Base-by-base conservation (phyloP, 176 grass and related monocot species). In the Thalia dealbata region DNA sequence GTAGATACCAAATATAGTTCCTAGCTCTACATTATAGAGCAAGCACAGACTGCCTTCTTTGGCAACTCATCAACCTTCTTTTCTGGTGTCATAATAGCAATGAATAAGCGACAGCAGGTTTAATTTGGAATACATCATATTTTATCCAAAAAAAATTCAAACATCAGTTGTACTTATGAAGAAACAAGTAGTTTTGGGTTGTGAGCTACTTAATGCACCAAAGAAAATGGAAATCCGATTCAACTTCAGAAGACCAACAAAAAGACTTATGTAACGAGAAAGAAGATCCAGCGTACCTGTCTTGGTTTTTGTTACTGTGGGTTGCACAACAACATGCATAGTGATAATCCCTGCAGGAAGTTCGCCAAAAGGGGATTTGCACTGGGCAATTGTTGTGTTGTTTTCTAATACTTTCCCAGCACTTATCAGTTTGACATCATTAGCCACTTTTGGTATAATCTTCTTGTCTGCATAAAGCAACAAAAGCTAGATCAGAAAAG, bases 351-450 rank as follows among this genome's bases (percentile, higher is more conserved):
- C 79, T 72, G 73, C 83, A 45, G 82, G 81, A 73, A 82, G 73
- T 68, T 91, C 88, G 77, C 88, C 82, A 68, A 91, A 91, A 84
- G 88, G 80, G 5, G 88, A 82, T 87, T 79, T 87, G 76, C 88
- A 91, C 55, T 91, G 82, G 63, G 68, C 76, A 77, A 91, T 38
- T 14, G 72, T 91, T 82, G 84, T 87, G 69, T 87, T 82, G 62
- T 91, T 91, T 79, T 91, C 88, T 75, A 91, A 75, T 79, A 91
- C 76, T 79, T 91, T 87, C 11, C 88, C 88, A 76, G 84, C 84
- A 46, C 66, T 87, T 71, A 91, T 91, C 64, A 91, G 55, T 80
- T 91, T 91, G 68, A 91, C 88, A 80, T 91, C 88, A 80, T 71
- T 84, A 75, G 81, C 84, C 43, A 66, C 78, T 81, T 87, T 87